phyloP scores from a whole-genome alignment of 1,284 basidiomycete species.

The Pterula multifida region DNA sequence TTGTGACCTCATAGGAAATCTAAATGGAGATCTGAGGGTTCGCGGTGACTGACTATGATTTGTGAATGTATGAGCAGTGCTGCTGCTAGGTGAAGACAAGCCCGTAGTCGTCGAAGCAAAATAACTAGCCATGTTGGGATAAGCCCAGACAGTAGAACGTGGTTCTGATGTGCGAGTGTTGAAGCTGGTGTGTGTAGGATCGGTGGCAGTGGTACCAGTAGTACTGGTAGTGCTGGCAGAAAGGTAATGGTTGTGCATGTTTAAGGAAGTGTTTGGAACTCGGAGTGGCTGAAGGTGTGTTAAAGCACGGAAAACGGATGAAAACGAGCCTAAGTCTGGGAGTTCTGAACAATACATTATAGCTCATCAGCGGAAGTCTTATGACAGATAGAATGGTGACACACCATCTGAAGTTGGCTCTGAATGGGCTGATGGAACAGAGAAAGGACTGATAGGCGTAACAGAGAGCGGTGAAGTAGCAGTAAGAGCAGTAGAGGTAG shows the following conservation, averaged over 20 bases:
- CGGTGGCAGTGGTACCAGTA: not conserved
- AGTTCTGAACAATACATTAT: slow-evolving; percentile 31
- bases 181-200: not conserved
- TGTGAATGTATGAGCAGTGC: slow-evolving; percentile 17
- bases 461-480: slow-evolving; percentile 22
- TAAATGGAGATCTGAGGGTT: slow-evolving; percentile 13
- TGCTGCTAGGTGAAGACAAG: slow-evolving; percentile 5
- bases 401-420: slow-evolving; percentile 60
- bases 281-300: slow-evolving; percentile 38
- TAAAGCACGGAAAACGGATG: slow-evolving; percentile 56
- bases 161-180: not conserved
- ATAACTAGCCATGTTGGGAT: slow-evolving; percentile 3
- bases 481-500: slow-evolving; percentile 8
- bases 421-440: slow-evolving; percentile 33
- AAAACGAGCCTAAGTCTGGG: slow-evolving; percentile 68
- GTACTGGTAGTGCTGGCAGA: not conserved
- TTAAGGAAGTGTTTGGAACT: slow-evolving; percentile 16
- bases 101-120: slow-evolving; percentile 14
- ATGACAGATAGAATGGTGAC: slow-evolving; percentile 12
- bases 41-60: not conserved
- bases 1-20: slow-evolving; percentile 20
- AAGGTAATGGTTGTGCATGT: slow-evolving; percentile 4
- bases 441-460: slow-evolving; percentile 39
- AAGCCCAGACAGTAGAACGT: not conserved
- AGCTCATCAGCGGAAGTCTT: slow-evolving; percentile 6